phyloP scores from a whole-genome alignment of 352 stramenopile genomes.

The Phytophthora pseudosyringae region DNA sequence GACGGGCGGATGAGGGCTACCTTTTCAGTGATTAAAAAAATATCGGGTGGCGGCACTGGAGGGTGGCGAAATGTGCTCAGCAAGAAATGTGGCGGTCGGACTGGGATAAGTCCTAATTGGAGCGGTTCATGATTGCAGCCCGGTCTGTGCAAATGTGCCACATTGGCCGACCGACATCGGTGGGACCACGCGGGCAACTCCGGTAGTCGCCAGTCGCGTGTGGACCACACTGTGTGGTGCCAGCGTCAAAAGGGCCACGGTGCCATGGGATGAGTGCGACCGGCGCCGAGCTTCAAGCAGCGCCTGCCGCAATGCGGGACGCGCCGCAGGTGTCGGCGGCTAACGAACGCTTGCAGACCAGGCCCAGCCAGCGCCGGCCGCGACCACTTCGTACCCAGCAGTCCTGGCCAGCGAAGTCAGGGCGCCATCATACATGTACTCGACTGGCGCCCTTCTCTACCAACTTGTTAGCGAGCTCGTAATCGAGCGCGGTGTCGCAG shows the following conservation, averaged over 20 bases:
- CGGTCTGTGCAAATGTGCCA: too few relatives aligned
- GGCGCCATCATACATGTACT: conserved; percentile 22
- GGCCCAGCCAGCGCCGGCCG: neutral
- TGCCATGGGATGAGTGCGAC: conserved; percentile 21
- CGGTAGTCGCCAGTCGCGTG: conserved; percentile 22
- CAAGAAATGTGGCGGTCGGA: too few relatives aligned
- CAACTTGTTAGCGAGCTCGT: conserved; percentile 10
- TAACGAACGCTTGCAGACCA: neutral
- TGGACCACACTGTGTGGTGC: conserved; percentile 15
- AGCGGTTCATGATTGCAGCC: too few relatives aligned
- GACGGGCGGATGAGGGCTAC: too few relatives aligned
- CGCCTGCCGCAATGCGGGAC: neutral
- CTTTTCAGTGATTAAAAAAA: too few relatives aligned
- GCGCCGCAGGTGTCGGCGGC: neutral
- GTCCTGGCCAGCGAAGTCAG: neutral
- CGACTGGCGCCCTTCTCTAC: conserved; percentile 5
- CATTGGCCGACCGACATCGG: conserved; percentile 9
- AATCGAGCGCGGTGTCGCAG: conserved; percentile 33
- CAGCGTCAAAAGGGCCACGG: conserved; percentile 20
- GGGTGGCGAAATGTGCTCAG: too few relatives aligned
- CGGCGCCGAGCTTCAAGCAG: conserved; percentile 5
- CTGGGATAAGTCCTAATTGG: too few relatives aligned
- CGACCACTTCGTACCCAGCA: conserved; percentile 2
- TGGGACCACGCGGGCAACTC: conserved; percentile 29
- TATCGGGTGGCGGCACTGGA: too few relatives aligned